These are phyloP conservation scores for Sporisorium scitamineum DNA, from an alignment of 1,284 basidiomycete genomes.

Conservation along the genomic window DNA sequence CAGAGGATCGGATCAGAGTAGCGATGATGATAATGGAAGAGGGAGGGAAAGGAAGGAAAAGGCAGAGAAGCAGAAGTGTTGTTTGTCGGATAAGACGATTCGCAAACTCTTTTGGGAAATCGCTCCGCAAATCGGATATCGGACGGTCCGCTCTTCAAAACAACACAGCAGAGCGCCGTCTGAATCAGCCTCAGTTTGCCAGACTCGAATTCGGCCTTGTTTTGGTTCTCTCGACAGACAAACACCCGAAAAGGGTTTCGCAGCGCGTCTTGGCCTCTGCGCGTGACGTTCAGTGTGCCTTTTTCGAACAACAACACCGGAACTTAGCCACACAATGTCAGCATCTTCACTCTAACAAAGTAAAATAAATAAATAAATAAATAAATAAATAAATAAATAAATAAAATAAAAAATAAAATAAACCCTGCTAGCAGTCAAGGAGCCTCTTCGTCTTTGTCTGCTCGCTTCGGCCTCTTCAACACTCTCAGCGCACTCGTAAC, in stretches of 20 bases:
- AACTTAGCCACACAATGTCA: background rate
- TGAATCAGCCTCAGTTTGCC: too few relatives aligned
- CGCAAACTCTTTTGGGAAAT: too few relatives aligned
- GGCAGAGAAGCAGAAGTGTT: background rate
- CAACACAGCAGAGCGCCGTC: too few relatives aligned
- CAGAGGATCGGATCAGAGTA: background rate
- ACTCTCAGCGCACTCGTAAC: background rate
- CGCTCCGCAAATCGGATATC: slow-evolving; percentile 13
- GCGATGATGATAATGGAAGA: background rate
- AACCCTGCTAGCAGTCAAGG: too few relatives aligned
- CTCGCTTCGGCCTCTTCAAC: background rate
- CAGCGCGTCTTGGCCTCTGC: too few relatives aligned
- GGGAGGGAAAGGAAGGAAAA: background rate
- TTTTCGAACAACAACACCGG: background rate
- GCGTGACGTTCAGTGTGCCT: too few relatives aligned
- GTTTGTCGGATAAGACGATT: background rate
- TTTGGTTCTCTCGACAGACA: too few relatives aligned
- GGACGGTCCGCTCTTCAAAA: slow-evolving; percentile 13
- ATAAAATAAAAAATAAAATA: too few relatives aligned
- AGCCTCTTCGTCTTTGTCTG: background rate
- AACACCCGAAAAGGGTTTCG: too few relatives aligned
- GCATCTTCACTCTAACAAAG: background rate
- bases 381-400: too few relatives aligned
- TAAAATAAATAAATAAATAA: too few relatives aligned
- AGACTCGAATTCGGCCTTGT: too few relatives aligned